Evolutionary conservation across 2,329 filamentous ascomycete species (phyloP).

Genomic region (Westerdykella aurantiaca): DNA sequence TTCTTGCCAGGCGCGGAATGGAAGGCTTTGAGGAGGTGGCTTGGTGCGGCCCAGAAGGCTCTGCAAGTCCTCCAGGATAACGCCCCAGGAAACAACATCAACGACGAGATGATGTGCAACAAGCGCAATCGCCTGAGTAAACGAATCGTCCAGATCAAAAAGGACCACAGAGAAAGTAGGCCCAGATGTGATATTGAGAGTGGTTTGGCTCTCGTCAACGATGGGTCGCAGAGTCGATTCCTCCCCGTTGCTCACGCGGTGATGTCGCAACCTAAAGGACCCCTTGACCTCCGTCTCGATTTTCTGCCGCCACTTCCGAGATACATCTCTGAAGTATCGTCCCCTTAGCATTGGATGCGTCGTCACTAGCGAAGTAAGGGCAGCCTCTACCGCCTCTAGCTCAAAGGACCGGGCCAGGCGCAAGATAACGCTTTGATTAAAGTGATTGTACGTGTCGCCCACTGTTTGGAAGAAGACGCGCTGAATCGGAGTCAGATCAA

Average conservation of each 20-base stretch:
- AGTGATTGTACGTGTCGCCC: constrained; percentile 22
- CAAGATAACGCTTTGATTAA: constrained; percentile 31
- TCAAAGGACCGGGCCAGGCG: constrained; percentile 21
- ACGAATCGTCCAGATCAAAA: constrained; percentile 32
- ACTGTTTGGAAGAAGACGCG: constrained; percentile 24
- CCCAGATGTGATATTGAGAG: constrained; percentile 29
- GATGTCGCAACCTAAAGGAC: constrained; percentile 24
- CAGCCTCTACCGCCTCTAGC: constrained; percentile 18
- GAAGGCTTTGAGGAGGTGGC: constrained; percentile 24
- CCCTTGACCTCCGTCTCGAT: constrained; percentile 18
- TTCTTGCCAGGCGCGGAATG: constrained; percentile 36
- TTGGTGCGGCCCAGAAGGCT: constrained; percentile 23
- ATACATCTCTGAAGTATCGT: constrained; percentile 28
- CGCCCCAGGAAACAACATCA: constrained; percentile 38
- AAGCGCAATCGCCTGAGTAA: constrained; percentile 32
- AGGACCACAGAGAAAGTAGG: constrained; percentile 41
- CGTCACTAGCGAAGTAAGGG: constrained; percentile 27
- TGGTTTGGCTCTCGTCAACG: constrained; percentile 26
- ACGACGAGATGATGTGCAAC: constrained; percentile 35
- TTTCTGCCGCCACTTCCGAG: constrained; percentile 29
- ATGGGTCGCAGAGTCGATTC: constrained; percentile 14
- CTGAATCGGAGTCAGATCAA: constrained; percentile 29
- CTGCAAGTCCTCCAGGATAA: constrained; percentile 36
- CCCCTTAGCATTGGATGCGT: constrained; percentile 40
- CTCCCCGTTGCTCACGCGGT: constrained; percentile 10